These are phyloP conservation scores for Bacidia rubella DNA, from an alignment of 495 filamentous ascomycete genomes.

Conservation along the genomic window DNA sequence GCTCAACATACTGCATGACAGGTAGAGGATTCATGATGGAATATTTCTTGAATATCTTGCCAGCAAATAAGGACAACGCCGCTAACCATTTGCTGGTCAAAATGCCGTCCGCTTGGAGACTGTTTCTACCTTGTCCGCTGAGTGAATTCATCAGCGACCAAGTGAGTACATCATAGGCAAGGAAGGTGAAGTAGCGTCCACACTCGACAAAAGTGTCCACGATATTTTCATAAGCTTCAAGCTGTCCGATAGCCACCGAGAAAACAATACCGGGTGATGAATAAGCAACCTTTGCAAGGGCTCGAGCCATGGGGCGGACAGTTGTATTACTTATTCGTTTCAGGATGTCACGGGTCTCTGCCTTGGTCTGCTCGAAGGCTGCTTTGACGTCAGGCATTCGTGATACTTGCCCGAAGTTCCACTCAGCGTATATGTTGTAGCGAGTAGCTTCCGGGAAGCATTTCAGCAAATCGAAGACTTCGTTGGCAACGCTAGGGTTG, in stretches of 20 bases:
- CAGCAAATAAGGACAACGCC: constrained; percentile 71
- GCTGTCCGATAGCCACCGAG: constrained; percentile 68
- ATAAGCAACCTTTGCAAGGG: constrained; percentile 74
- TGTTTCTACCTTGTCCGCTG: constrained; percentile 58
- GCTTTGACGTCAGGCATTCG: constrained; percentile 62
- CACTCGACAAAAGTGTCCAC: constrained; percentile 89
- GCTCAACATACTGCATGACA: constrained; percentile 74
- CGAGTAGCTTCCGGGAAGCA: constrained; percentile 60
- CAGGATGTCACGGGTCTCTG: constrained; percentile 67
- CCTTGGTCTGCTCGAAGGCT: constrained; percentile 60
- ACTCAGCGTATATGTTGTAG: constrained; percentile 87
- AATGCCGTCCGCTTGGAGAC: constrained; percentile 71
- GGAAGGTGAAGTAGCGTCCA: constrained; percentile 78
- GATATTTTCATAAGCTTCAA: constrained; percentile 83
- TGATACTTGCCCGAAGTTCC: constrained; percentile 66
- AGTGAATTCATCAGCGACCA: constrained; percentile 75
- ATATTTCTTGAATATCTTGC: constrained; percentile 70
- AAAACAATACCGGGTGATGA: constrained; percentile 86
- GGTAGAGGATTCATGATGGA: constrained; percentile 73
- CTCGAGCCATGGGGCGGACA: constrained; percentile 67
- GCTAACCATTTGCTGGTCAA: constrained; percentile 82
- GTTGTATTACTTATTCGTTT: constrained; percentile 80
- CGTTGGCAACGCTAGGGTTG: constrained; percentile 72
- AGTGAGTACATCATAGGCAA: constrained; percentile 85
- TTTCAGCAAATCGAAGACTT: constrained; percentile 70